Conservation (phyloP, 106 monocot genomes). For the Hemerocallis citrina region DNA sequence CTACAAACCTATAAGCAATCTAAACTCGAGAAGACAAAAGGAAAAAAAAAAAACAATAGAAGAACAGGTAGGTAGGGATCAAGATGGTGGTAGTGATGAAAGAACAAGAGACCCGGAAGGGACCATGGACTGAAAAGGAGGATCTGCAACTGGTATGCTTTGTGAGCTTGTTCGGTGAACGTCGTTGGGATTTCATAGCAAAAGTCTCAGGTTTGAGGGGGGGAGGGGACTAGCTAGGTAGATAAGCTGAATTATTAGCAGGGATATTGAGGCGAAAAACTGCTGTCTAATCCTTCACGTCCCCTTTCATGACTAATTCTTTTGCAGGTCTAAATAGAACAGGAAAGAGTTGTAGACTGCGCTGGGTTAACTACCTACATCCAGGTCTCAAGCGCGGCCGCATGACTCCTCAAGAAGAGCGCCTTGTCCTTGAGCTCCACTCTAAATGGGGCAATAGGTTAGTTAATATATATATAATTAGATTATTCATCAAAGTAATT, state of each 20-base stretch:
- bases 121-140: slow-evolving; percentile 73
- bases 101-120: slow-evolving; percentile 36
- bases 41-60: no score
- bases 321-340: slow-evolving; percentile 42
- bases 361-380: slow-evolving; percentile 52
- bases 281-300: background rate
- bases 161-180: slow-evolving; percentile 69
- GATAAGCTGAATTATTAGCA: background rate
- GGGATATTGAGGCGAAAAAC: background rate
- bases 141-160: slow-evolving; percentile 63
- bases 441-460: slow-evolving; percentile 50
- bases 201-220: slow-evolving; percentile 79
- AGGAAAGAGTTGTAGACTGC: slow-evolving; percentile 46
- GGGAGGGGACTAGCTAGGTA: slow-evolving; percentile 23
- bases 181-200: slow-evolving; percentile 87
- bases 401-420: slow-evolving; percentile 40
- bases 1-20: no score
- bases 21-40: no score
- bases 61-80: background rate
- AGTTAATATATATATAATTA: background rate
- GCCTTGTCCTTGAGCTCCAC: slow-evolving; percentile 39
- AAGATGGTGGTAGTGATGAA: background rate
- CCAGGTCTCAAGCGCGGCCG: slow-evolving; percentile 45
- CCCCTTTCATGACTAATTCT: background rate
- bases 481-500: background rate